Base-by-base conservation (phyloP, 495 filamentous ascomycete species). In the Chaetomium cochliodes region DNA sequence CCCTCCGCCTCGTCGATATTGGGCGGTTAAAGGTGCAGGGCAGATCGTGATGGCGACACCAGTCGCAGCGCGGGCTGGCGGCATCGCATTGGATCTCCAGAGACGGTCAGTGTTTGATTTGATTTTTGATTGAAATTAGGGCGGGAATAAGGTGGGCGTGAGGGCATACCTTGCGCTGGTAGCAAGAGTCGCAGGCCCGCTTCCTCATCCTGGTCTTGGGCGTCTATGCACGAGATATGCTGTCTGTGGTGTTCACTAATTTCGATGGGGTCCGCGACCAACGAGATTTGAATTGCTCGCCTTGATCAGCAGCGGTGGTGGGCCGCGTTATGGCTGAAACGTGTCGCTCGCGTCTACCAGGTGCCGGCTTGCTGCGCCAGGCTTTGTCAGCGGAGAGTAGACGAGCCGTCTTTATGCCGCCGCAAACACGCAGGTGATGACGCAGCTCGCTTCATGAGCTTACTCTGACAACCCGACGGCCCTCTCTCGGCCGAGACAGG, bases 1-100 rank as follows among this genome's bases (percentile, higher is more conserved):
- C 65, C 44, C 56, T 51, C 53, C 49, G 49, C 8, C 64, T 33
- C 1, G 60, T 63, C 22, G 71, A 72, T 30, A 74, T 70, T 1
- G 74, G 70, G 28, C 80, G 72, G 52, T 77, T 73, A 63, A 81
- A 83, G 1, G 81, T 82, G 69, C 82, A 84, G 16, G 76, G 66
- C 5, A 79, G 74, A 56, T 78, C 72, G 65, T 84, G 82, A 66
- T 84, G 80, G 58, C 73, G 76, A 61, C 82, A 84, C 82, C 82
- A 84, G 69, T 84, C 80, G 73, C 82, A 84, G 56, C 75, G 59
- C 4, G 70, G 59, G 18, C 33, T 47, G 9, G 71, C 77, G 13
- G 71, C 73, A 62, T 84, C 82, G 62, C 82, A 84, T 78, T 82
- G 81, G 58, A 84, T 84, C 81, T 84, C 13, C 16, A 42, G 23